Evolutionary conservation across 1,139 yeast species (phyloP).

Genomic region (Hyphopichia burtonii): DNA sequence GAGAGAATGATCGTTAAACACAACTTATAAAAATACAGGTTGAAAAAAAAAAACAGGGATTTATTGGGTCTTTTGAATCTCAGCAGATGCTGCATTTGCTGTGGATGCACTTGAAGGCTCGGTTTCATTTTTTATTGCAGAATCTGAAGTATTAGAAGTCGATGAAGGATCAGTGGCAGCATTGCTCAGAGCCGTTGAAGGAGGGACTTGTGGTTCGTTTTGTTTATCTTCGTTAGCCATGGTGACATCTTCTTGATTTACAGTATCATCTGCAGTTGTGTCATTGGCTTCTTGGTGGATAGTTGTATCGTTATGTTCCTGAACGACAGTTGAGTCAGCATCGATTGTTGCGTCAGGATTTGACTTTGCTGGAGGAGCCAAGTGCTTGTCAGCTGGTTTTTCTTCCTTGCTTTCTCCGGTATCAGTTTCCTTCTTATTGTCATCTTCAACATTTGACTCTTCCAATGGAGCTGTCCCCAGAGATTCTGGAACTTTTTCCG

Average conservation of each 20-base stretch:
- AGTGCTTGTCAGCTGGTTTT: slow-evolving; percentile 4
- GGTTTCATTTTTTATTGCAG: slow-evolving; percentile 2
- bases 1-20: not conserved
- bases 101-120: not conserved
- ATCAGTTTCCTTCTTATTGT: slow-evolving; percentile 5
- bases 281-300: slow-evolving; percentile 39
- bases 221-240: slow-evolving; percentile 16
- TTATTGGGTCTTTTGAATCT: slow-evolving; percentile 1
- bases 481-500: not conserved
- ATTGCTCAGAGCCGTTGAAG: not conserved
- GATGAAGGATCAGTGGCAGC: not conserved
- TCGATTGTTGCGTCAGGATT: slow-evolving; percentile 15
- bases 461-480: not conserved
- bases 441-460: slow-evolving; percentile 6
- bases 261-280: slow-evolving; percentile 19
- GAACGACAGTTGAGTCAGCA: slow-evolving; percentile 38
- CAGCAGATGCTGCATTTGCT: not conserved
- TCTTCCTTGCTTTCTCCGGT: slow-evolving; percentile 8
- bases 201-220: not conserved
- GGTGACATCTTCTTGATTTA: slow-evolving; percentile 30
- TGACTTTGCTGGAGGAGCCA: not conserved
- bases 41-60: too few species aligned
- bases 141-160: not conserved
- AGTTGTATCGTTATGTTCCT: slow-evolving; percentile 42
- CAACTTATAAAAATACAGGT: not conserved